A percentile compares a stretch with the other conserved stretches of the same genome.
Evolutionary conservation across 805 yeast genomes (phyloP).

Genomic region (Myxozyma vanderwaltii): DNA sequence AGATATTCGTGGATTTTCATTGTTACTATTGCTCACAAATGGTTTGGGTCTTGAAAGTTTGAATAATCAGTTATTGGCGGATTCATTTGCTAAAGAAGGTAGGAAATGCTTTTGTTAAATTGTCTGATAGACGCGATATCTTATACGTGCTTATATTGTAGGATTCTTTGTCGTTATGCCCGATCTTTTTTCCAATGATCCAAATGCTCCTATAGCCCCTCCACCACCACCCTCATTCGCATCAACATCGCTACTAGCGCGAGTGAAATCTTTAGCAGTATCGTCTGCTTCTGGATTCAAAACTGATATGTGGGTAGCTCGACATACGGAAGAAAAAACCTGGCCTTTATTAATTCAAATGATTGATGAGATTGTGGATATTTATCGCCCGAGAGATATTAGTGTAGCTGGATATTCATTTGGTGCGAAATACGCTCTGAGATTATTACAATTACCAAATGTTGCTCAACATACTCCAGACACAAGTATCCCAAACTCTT

Average conservation of each 20-base stretch:
- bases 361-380: slow-evolving; percentile 39
- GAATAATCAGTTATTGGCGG: slow-evolving; percentile 40
- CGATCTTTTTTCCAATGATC: slow-evolving; percentile 40
- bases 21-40: slow-evolving; percentile 38
- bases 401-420: slow-evolving; percentile 42
- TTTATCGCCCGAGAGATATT: slow-evolving; percentile 38
- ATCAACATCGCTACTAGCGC: slow-evolving; percentile 17
- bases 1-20: slow-evolving; percentile 26
- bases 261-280: slow-evolving; percentile 37
- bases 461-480: background rate
- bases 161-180: slow-evolving; percentile 41
- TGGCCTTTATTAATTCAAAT: slow-evolving; percentile 37
- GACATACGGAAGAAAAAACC: slow-evolving; percentile 41
- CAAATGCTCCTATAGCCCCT: slow-evolving; percentile 33
- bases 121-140: background rate
- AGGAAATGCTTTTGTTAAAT: background rate
- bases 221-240: slow-evolving; percentile 1
- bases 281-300: slow-evolving; percentile 40
- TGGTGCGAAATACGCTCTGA: slow-evolving; percentile 41
- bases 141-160: slow-evolving; percentile 10
- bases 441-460: slow-evolving; percentile 36
- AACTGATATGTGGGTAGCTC: slow-evolving; percentile 45
- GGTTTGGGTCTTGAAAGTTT: slow-evolving; percentile 40
- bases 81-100: slow-evolving; percentile 36
- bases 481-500: no score